These are phyloP conservation scores for Teratosphaeria zuluensis DNA, from an alignment of 2,329 filamentous ascomycete species.

Conservation along the genomic window DNA sequence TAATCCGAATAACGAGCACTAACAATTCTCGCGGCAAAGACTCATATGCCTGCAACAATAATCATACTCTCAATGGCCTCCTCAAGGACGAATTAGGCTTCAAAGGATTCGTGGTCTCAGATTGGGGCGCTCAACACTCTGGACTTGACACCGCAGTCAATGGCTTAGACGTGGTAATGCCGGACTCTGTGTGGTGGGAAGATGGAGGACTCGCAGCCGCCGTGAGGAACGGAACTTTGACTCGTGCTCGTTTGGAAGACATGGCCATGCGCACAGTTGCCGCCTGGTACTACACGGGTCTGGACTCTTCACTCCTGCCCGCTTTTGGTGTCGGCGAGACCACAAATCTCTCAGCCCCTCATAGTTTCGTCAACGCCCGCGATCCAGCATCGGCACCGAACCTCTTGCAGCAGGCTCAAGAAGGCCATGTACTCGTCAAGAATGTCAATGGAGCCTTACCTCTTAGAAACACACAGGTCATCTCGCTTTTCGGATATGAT, in stretches of 20 bases:
- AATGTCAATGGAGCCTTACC: slow-evolving; percentile 50
- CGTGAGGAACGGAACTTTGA: slow-evolving; percentile 19
- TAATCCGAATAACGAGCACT: background rate
- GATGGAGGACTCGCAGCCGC: slow-evolving; percentile 56
- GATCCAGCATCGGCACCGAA: slow-evolving; percentile 64
- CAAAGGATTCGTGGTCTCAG: slow-evolving; percentile 55
- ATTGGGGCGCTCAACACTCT: slow-evolving; percentile 62
- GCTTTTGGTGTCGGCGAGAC: slow-evolving; percentile 37
- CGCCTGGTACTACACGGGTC: slow-evolving; percentile 12
- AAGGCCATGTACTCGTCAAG: slow-evolving; percentile 53
- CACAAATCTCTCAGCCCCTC: slow-evolving; percentile 31
- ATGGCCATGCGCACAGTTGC: slow-evolving; percentile 21
- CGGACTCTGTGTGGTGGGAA: slow-evolving; percentile 61
- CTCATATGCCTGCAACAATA: slow-evolving; percentile 59
- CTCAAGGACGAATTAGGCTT: slow-evolving; percentile 51
- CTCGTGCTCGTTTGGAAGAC: slow-evolving; percentile 18
- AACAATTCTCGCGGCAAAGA: slow-evolving; percentile 48
- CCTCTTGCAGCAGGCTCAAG: slow-evolving; percentile 39
- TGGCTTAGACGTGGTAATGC: slow-evolving; percentile 79
- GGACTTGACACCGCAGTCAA: slow-evolving; percentile 55
- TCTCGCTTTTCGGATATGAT: slow-evolving; percentile 30
- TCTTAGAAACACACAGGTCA: slow-evolving; percentile 34
- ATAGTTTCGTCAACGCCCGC: slow-evolving; percentile 70
- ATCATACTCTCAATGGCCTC: slow-evolving; percentile 48
- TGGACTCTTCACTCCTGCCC: slow-evolving; percentile 30